Percentiles rank a stretch among this genome's conserved stretches.
Evolutionary conservation across 441 rosid species (phyloP).

Genomic region (Codiaeum variegatum): DNA sequence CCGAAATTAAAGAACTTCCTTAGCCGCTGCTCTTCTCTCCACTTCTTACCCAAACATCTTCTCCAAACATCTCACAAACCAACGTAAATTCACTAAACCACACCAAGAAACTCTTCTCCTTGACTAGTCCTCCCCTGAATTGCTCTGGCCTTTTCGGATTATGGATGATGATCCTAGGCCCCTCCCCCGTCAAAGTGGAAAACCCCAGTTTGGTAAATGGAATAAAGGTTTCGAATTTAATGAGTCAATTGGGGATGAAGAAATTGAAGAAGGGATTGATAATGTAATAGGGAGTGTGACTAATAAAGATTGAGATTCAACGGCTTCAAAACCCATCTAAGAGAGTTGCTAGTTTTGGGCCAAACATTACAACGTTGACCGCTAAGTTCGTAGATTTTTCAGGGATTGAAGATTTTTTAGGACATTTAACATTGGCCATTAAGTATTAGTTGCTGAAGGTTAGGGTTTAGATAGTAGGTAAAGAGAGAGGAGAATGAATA

Average conservation of each 20-base stretch:
- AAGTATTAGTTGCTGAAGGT: too few species aligned
- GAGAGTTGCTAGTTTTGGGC: too few species aligned
- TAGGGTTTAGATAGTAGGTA: too few species aligned
- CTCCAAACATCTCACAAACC: constrained; percentile 35
- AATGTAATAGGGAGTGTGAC: constrained; percentile 59
- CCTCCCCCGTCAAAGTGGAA: constrained; percentile 38
- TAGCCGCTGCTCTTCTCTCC: constrained; percentile 92
- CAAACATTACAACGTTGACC: too few species aligned
- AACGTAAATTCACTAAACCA: constrained; percentile 38
- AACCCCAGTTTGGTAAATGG: constrained; percentile 35
- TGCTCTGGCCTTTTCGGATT: constrained; percentile 54
- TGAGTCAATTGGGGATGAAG: constrained; percentile 65
- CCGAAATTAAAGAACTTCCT: too few species aligned
- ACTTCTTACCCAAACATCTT: constrained; percentile 76
- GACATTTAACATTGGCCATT: too few species aligned
- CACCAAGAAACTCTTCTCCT: constrained; percentile 29
- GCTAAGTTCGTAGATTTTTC: too few species aligned
- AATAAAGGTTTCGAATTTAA: constrained; percentile 30
- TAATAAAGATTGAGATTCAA: constrained; percentile 10
- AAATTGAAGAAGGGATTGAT: constrained; percentile 61
- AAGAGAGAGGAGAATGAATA: too few species aligned
- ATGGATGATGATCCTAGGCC: constrained; percentile 46
- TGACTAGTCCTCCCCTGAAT: constrained; percentile 45
- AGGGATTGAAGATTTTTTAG: too few species aligned
- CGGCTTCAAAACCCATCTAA: too few species aligned